phyloP scores from a whole-genome alignment of 2,329 filamentous ascomycete genomes.

The Colletotrichum eremochloae region DNA sequence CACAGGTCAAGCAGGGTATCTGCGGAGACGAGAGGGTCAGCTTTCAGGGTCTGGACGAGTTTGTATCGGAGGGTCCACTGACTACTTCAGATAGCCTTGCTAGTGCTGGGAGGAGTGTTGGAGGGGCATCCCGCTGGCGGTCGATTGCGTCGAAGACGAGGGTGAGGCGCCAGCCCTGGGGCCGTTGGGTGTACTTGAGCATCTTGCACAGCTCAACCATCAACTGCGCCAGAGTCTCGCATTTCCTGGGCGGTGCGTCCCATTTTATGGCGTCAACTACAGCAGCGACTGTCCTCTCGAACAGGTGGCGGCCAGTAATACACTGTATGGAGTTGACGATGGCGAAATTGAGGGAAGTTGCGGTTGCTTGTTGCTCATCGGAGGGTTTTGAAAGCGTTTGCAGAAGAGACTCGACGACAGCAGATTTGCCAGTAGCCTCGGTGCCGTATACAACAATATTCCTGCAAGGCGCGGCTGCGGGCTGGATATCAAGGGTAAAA shows the following conservation, averaged over 20 bases:
- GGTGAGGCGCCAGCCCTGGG: slow-evolving; percentile 72
- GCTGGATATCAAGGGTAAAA: slow-evolving; percentile 55
- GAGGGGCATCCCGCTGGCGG: slow-evolving; percentile 81
- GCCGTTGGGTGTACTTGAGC: slow-evolving; percentile 60
- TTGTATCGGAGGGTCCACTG: slow-evolving; percentile 50
- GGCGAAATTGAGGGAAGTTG: slow-evolving; percentile 67
- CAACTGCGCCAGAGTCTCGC: slow-evolving; percentile 85
- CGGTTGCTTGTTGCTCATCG: slow-evolving; percentile 52
- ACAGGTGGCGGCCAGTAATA: slow-evolving; percentile 81
- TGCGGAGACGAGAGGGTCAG: slow-evolving; percentile 53
- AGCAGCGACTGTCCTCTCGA: slow-evolving; percentile 76
- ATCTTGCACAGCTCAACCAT: slow-evolving; percentile 78
- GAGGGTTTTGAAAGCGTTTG: slow-evolving; percentile 53
- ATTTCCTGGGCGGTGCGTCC: slow-evolving; percentile 69
- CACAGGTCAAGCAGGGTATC: slow-evolving; percentile 82
- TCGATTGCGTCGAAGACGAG: slow-evolving; percentile 92
- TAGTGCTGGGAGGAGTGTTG: slow-evolving; percentile 84
- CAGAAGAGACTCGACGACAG: slow-evolving; percentile 75
- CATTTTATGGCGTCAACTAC: slow-evolving; percentile 66
- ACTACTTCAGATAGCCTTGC: slow-evolving; percentile 86
- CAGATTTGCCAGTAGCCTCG: slow-evolving; percentile 88
- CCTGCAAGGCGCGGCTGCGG: slow-evolving; percentile 75
- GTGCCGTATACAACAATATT: slow-evolving; percentile 87
- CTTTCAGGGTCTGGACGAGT: not conserved
- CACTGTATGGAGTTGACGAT: slow-evolving; percentile 80